Conservation (phyloP, 2,329 filamentous ascomycete species). For the Hymenoscyphus fraxineus region DNA sequence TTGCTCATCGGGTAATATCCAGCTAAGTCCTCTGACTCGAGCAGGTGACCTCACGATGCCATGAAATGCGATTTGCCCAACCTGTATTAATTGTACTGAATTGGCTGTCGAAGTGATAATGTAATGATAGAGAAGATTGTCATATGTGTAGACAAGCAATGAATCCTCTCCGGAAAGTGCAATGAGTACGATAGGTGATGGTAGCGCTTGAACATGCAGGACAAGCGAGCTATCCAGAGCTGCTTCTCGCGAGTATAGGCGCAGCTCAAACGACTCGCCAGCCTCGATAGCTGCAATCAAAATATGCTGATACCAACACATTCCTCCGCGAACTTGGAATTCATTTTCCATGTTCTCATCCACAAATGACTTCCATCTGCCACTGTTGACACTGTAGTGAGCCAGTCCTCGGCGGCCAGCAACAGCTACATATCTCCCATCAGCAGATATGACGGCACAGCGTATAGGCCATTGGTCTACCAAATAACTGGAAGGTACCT, state of each 20-base stretch:
- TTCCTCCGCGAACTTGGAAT: conserved; percentile 88
- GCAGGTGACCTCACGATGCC: conserved; percentile 93
- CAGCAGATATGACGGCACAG: conserved; percentile 80
- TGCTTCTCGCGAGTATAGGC: conserved; percentile 87
- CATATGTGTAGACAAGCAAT: conserved; percentile 91
- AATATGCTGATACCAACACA: conserved; percentile 98
- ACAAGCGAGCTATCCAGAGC: conserved; percentile 69
- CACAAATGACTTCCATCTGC: conserved; percentile 91
- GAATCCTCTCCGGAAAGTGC: conserved; percentile 91
- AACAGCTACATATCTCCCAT: conserved; percentile 93
- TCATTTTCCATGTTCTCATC: conserved; percentile 79
- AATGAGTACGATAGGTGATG: conserved; percentile 84
- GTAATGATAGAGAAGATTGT: conserved; percentile 93
- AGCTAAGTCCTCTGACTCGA: conserved; percentile 87
- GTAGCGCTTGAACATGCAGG: conserved; percentile 72
- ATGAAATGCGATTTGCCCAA: conserved; percentile 97
- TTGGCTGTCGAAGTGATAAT: conserved; percentile 73
- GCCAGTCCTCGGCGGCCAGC: conserved; percentile 88
- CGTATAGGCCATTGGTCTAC: conserved; percentile 91
- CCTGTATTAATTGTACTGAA: conserved; percentile 74
- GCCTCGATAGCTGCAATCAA: conserved; percentile 90
- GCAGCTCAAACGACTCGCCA: conserved; percentile 75
- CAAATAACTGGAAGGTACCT: conserved; percentile 80
- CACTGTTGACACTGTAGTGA: conserved; percentile 92
- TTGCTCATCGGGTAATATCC: conserved; percentile 90